These are phyloP conservation scores for Globisporangium parvum DNA, from an alignment of 352 stramenopile genomes.

Conservation along the genomic window DNA sequence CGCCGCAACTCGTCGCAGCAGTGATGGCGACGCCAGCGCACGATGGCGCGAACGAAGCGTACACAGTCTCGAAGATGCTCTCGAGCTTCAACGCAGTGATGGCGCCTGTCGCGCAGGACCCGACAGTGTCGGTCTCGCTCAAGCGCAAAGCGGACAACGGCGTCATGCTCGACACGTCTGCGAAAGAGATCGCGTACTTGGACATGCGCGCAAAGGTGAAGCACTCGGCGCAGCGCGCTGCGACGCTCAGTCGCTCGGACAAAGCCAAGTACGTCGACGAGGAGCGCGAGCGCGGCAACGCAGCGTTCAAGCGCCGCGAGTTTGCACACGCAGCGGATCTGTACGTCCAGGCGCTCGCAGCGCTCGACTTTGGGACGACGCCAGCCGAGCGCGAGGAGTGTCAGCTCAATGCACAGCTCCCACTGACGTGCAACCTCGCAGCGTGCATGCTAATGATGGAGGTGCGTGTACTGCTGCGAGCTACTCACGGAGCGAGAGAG, in stretches of 20 bases:
- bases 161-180: constrained; percentile 71
- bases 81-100: constrained; percentile 76
- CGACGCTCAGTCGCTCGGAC: constrained; percentile 23
- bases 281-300: constrained; percentile 42
- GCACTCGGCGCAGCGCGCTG: constrained; percentile 52
- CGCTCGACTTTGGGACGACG: constrained; percentile 49
- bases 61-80: constrained; percentile 85
- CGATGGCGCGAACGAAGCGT: constrained; percentile 24
- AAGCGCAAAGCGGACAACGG: constrained; percentile 75
- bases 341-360: constrained; percentile 67
- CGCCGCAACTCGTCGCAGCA: no score
- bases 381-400: constrained; percentile 30
- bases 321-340: constrained; percentile 51
- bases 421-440: constrained; percentile 71
- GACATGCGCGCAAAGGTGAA: constrained; percentile 75
- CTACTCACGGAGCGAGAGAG: no score
- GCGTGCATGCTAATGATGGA: constrained; percentile 72
- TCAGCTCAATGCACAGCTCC: constrained; percentile 51
- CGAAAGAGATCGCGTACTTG: constrained; percentile 67
- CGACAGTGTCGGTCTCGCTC: constrained; percentile 43
- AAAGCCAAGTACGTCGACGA: constrained; percentile 41
- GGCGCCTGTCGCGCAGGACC: constrained; percentile 45
- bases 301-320: constrained; percentile 33
- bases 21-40: neutral
- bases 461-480: constrained; percentile 14